Conservation (phyloP, 768 basidiomycete genomes). For the Solioccasus polychromus region DNA sequence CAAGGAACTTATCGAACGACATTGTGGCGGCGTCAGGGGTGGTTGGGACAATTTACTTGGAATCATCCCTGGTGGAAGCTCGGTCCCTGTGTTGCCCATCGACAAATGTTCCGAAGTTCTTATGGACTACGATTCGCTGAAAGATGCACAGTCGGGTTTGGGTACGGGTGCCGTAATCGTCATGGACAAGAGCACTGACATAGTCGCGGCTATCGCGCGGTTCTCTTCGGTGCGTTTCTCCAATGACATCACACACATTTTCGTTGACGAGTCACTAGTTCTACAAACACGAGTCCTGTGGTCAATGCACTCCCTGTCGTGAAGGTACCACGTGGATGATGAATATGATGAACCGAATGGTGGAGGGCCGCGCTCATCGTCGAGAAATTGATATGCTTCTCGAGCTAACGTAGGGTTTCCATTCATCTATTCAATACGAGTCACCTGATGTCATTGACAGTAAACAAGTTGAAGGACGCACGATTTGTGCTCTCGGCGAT, state of each 20-base stretch:
- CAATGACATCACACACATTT: background rate
- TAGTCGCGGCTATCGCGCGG: constrained; percentile 90
- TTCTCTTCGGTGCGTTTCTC: constrained; percentile 64
- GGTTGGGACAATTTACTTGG: constrained; percentile 98
- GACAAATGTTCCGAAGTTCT: constrained; percentile 82
- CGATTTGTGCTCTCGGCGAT: constrained; percentile 95
- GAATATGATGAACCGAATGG: constrained; percentile 99
- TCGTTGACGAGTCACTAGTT: constrained; percentile 49
- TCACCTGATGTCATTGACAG: constrained; percentile 36
- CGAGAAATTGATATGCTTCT: constrained; percentile 99
- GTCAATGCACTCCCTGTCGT: constrained; percentile 93
- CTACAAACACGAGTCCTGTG: constrained; percentile 98
- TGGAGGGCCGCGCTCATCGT: constrained; percentile 83
- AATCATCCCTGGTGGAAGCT: constrained; percentile 94
- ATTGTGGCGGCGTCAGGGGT: constrained; percentile 91
- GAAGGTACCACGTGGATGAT: constrained; percentile 99
- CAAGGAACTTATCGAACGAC: constrained; percentile 92
- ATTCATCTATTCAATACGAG: background rate
- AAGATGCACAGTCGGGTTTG: constrained; percentile 93
- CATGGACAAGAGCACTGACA: constrained; percentile 97
- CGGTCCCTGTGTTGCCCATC: constrained; percentile 89
- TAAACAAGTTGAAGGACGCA: constrained; percentile 95
- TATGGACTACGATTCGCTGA: constrained; percentile 98
- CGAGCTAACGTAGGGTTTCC: constrained; percentile 73
- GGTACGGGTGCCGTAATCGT: constrained; percentile 99